These are phyloP conservation scores for Penicillium sp. DNA, from an alignment of 2,329 filamentous ascomycete species.

Conservation along the genomic window DNA sequence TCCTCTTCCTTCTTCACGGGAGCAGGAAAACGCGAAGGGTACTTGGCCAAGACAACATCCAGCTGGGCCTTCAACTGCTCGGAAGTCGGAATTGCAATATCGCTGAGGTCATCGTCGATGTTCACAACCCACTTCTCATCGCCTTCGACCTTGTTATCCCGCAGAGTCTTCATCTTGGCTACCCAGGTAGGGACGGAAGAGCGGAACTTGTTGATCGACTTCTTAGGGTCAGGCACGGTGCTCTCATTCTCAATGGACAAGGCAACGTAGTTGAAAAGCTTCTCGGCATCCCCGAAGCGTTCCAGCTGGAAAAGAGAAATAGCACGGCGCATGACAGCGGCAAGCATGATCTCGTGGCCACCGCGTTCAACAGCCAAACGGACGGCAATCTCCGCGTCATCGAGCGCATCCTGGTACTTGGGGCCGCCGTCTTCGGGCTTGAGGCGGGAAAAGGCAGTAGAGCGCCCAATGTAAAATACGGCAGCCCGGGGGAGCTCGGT, in stretches of 20 bases:
- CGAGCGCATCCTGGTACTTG: conserved; percentile 56
- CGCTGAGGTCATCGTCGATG: conserved; percentile 56
- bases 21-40: not conserved
- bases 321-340: conserved; percentile 79
- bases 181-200: conserved; percentile 55
- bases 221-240: conserved; percentile 19
- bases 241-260: conserved; percentile 54
- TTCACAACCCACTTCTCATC: conserved; percentile 50
- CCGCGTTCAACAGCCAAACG: conserved; percentile 65
- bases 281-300: conserved; percentile 72
- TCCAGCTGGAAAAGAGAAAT: conserved; percentile 71
- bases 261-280: conserved; percentile 62
- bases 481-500: conserved; percentile 64
- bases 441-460: conserved; percentile 72
- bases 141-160: conserved; percentile 51
- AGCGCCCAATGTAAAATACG: conserved; percentile 78
- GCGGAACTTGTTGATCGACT: not conserved
- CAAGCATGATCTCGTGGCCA: conserved; percentile 72
- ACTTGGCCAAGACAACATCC: conserved; percentile 29
- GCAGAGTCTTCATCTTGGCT: conserved; percentile 55
- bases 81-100: conserved; percentile 45
- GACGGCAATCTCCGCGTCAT: conserved; percentile 69
- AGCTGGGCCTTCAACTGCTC: conserved; percentile 32
- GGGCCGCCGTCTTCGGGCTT: conserved; percentile 51
- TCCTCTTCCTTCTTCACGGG: not conserved